These are phyloP conservation scores for Daldinia loculata DNA, from an alignment of 495 filamentous ascomycete species.

Conservation along the genomic window DNA sequence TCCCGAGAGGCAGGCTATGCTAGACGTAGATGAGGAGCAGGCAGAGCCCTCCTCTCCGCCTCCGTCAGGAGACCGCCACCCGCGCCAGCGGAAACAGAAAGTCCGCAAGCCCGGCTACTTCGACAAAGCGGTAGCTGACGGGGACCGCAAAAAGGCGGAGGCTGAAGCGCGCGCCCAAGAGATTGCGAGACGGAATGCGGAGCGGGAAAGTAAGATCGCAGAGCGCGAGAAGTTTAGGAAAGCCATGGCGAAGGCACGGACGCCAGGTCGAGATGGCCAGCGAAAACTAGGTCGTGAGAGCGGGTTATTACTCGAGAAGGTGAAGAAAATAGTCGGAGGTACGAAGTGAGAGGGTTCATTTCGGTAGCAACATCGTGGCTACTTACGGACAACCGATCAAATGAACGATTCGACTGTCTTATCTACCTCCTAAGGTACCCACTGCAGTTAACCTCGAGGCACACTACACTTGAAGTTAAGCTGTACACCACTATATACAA, in stretches of 20 bases:
- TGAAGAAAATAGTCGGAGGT: conserved; percentile 72
- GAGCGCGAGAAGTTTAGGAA: conserved; percentile 70
- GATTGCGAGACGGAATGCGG: conserved; percentile 61
- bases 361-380: not conserved
- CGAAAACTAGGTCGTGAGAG: conserved; percentile 87
- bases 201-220: conserved; percentile 63
- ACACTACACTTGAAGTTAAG: not conserved
- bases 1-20: conserved; percentile 74
- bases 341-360: conserved; percentile 2
- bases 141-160: conserved; percentile 70
- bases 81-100: conserved; percentile 47
- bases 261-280: conserved; percentile 79
- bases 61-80: conserved; percentile 2
- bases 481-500: not conserved
- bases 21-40: conserved; percentile 49
- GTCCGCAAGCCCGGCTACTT: conserved; percentile 73
- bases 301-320: conserved; percentile 79
- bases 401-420: not conserved
- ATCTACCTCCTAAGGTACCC: too few relatives aligned
- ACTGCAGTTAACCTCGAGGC: not conserved
- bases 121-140: conserved; percentile 76
- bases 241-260: conserved; percentile 78
- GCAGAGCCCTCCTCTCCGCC: conserved; percentile 32
- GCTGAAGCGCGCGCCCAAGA: conserved; percentile 68
- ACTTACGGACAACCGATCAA: not conserved